Evolutionary conservation across 176 grass and related monocot species (phyloP), one percentile per base, ranked within the genome.

Genomic region (Rhynchospora tenuis): DNA sequence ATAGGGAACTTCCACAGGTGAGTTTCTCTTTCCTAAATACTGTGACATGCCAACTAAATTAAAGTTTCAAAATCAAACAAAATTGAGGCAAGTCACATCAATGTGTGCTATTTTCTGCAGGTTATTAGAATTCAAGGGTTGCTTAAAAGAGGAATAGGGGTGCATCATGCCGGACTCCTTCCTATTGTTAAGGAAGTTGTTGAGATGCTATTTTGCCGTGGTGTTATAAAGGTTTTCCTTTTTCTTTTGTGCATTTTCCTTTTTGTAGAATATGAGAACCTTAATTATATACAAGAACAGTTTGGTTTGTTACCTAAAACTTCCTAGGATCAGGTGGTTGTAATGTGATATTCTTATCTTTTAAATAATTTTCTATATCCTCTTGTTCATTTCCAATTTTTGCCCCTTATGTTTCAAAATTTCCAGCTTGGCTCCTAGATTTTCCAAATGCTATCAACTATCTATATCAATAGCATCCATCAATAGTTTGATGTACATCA

Each of bases 151-250:
- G 95, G 95, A 62, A 91, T 98, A 78, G 92, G 92, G 64, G 92
- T 94, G 51, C 95, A 98, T 80, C 95, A 98, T 88, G 92, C 95
- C 75, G 95, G 95, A 57, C 92, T 98, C 89, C 95, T 98, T 91
- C 95, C 95, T 82, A 98, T 98, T 70, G 92, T 94, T 43, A 98
- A 98, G 86, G 92, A 98, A 98, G 95, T 98, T 60, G 95, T 98
- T 72, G 95, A 98, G 79, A 98, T 98, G 95, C 90, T 98, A 22
- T 98, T 98, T 85, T 98, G 95, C 85, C 90, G 87, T 74, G 95
- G 95, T 20, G 90, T 94, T 47, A 94, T 98, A 60, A 98, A 98
- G 95, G 95, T 97, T 92, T 24, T 61, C 23, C 33, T 38, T 3
- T 38, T 38, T n/a, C n/a, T 38, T 38, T 38, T 38, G 33, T 38